phyloP scores from a whole-genome alignment of 148 eudicot genomes.

The Cornus kousa region DNA sequence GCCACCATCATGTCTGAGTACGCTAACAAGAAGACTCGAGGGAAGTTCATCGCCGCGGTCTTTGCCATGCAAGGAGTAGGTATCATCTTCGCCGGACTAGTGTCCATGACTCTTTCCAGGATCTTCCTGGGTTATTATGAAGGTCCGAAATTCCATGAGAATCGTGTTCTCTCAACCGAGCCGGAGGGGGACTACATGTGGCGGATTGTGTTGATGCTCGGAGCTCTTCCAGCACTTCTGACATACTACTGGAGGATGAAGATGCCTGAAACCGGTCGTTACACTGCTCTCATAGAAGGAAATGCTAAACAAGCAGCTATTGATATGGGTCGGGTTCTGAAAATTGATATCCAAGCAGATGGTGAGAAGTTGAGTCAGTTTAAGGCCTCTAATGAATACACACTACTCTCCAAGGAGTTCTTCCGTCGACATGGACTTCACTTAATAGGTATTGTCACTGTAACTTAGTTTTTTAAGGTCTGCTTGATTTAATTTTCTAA shows the following conservation, averaged over 20 bases:
- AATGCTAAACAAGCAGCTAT: slow-evolving; percentile 32
- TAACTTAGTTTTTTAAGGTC: too few species aligned
- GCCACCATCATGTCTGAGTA: slow-evolving; percentile 43
- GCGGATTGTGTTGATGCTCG: slow-evolving; percentile 32
- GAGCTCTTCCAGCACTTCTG: slow-evolving; percentile 28
- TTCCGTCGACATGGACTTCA: slow-evolving; percentile 23
- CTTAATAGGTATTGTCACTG: slow-evolving; percentile 25
- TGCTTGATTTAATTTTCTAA: too few species aligned
- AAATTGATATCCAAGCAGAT: slow-evolving; percentile 24
- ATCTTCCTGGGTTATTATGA: not conserved
- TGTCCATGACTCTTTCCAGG: slow-evolving; percentile 20
- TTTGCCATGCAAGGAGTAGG: slow-evolving; percentile 42
- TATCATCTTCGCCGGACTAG: slow-evolving; percentile 27
- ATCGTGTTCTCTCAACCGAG: slow-evolving; percentile 14
- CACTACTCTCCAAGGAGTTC: slow-evolving; percentile 19
- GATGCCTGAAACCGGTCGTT: slow-evolving; percentile 37
- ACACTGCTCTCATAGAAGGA: slow-evolving; percentile 30
- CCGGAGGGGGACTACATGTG: slow-evolving; percentile 30
- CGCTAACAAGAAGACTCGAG: slow-evolving; percentile 30
- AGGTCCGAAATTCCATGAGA: not conserved
- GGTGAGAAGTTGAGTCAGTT: slow-evolving; percentile 13
- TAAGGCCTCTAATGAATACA: slow-evolving; percentile 8
- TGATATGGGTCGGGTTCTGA: slow-evolving; percentile 33
- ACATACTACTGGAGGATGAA: slow-evolving; percentile 38
- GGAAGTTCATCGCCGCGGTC: slow-evolving; percentile 36